Evolutionary conservation across 2,329 filamentous ascomycete species (phyloP), one percentile per base, ranked within the genome.

Genomic region (Emmonsia crescens): DNA sequence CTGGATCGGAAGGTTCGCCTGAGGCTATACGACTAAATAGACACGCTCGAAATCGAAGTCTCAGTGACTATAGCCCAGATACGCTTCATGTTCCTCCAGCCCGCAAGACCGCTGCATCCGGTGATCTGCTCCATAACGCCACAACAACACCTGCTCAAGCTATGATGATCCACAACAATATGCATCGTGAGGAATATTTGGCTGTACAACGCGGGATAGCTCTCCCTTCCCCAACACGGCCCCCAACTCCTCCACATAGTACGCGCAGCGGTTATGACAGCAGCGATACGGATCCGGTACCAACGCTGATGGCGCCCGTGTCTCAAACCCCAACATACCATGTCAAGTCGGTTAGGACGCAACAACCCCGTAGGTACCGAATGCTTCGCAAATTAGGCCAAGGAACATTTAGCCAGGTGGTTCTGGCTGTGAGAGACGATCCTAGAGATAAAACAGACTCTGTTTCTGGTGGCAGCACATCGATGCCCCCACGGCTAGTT

Each of bases 331-430:
- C 54, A 6, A 85, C 85, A 64, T 94, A 91, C 70, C 82, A 89
- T 68, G 87, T 89, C 33, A 80, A 78, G 66, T 87, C 83, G 2
- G 80, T 88, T 40, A 79, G 82, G 57, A 85, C 90, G 62, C 77
- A 84, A 66, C 91, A 92, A 72, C 80, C 85, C 24, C 85, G 88
- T 61, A 82, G 85, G 66, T 99, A 94, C 85, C 84, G 89, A 66
- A 88, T 88, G 14, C 77, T 99, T 46, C 87, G 89, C 62, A 79
- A 87, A 66, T 82, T 99, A 5, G 94, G 94, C 5, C 90, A 96
- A 69, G 94, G 94, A 44, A 96, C 94, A 0, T 99, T 99, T 74
- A 96, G 92, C 73, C 89, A 89, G 70, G 94, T 99, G 24, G 88
- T 95, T 76, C 80, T 99, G 49, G 94, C 92, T 4, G 96, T 92